Evolutionary conservation across 78 protist genomes (phyloP), one percentile per base, ranked within the genome.

Genomic region (Goniomonas avonlea): DNA sequence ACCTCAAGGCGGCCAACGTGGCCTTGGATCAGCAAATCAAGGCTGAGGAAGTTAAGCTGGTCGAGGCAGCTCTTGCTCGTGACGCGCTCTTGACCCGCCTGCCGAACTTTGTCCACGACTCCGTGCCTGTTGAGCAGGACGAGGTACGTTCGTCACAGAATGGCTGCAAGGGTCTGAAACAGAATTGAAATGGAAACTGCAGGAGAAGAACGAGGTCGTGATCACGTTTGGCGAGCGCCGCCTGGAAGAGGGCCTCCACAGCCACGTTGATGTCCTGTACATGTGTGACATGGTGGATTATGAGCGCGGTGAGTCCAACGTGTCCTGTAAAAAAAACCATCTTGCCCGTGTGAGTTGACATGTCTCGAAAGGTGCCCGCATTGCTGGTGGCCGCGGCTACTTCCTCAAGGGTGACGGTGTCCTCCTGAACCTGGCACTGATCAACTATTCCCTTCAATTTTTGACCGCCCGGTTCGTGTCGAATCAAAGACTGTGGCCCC

Each of bases 331-430:
- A 31, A 2, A 1, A 3, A 11, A 2, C 5, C 13, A 11, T n/a
- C 66, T 15, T 31, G 66, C 37, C 5, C 25, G 27, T 48, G 55
- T 17, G 13, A 17, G 55, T 1, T 20, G 32, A 23, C 58, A 23
- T n/a, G 2, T 2, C 37, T 2, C 13, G 2, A 48, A 3, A 37
- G 65, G 48, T 1, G 58, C 48, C 8, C n/a, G 32, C 41, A n/a
- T 90, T 5, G 96, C 91, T 35, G 98, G 99, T 65, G 73, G 74
- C 81, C 89, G 99, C 34, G 92, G 96, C 32, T 98, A 96, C 85
- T 93, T 85, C 90, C 73, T 95, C 37, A 89, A 45, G 25, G 97
- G 98, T 20, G 32, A 56, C 20, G 93, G 92, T 27, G 93, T 94
- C 59, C 45, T 75, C 48, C 87, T 97, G 39, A 90, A 94, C 80